Conservation (phyloP, 495 filamentous ascomycete species). For the Wilcoxina mikolae region DNA sequence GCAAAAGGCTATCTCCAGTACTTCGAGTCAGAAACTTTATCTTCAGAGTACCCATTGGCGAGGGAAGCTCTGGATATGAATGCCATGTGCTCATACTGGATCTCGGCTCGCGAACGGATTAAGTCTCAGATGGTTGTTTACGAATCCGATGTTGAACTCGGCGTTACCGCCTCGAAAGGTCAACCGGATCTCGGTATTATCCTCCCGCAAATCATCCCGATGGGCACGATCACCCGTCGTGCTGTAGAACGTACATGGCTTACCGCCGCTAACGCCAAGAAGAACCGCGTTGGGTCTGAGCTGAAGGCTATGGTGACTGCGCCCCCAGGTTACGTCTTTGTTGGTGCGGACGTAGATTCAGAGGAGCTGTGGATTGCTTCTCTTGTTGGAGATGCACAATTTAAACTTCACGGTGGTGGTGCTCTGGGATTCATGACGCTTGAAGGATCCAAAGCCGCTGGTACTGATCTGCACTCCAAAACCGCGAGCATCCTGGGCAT, state of each 20-base stretch:
- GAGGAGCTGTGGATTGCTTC: constrained; percentile 98
- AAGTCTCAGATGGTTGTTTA: constrained; percentile 89
- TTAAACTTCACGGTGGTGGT: constrained; percentile 86
- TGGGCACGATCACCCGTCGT: constrained; percentile 94
- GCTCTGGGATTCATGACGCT: constrained; percentile 98
- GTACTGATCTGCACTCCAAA: constrained; percentile 88
- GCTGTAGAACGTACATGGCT: constrained; percentile 98
- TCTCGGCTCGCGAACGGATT: constrained; percentile 82
- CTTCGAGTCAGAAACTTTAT: constrained; percentile 76
- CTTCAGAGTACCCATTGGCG: constrained; percentile 74
- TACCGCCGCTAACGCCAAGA: constrained; percentile 91
- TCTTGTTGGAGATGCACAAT: constrained; percentile 84
- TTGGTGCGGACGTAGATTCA: constrained; percentile 97
- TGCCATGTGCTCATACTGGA: constrained; percentile 96
- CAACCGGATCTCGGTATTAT: constrained; percentile 51
- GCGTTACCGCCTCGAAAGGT: neutral
- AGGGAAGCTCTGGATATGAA: constrained; percentile 97
- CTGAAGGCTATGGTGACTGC: constrained; percentile 94
- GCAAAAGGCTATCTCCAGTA: constrained; percentile 81
- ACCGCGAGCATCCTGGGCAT: constrained; percentile 87
- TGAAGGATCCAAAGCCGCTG: constrained; percentile 83
- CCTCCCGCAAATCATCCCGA: constrained; percentile 95
- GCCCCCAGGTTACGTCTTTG: constrained; percentile 78
- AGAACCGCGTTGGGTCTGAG: constrained; percentile 89
- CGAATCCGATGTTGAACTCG: constrained; percentile 32